Base-by-base conservation (phyloP, 495 filamentous ascomycete genomes). In the Penicillium pulvis region DNA sequence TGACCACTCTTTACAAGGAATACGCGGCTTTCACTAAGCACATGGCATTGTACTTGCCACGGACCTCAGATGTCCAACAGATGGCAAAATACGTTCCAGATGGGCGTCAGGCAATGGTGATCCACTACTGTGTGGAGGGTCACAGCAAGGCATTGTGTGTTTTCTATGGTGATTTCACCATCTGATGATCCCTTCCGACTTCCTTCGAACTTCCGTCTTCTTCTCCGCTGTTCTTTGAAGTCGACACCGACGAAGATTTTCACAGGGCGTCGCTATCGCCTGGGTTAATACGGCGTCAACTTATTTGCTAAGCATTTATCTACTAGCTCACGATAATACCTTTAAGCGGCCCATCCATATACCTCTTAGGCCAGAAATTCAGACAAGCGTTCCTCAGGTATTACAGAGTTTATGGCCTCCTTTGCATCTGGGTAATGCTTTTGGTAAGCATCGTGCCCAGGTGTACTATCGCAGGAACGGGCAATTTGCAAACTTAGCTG, bases 111-210 rank as follows among this genome's bases (percentile, higher is more conserved):
- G 72, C 90, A 8, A 83, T 88, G 19, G 87, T 92, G 26, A 83
- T 90, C 48, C 94, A 98, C 74, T 98, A 98, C 69, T 97, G 92
- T 70, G 87, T 94, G 74, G 80, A 90, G 55, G 90, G 91, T 9
- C 89, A 90, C 4, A 97, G 94, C 71, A 98, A 97, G 75, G 83
- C 81, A n/a, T 55, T 85, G 46, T 85, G 83, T 67, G 73, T 78
- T 14, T 85, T 75, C 56, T 83, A 81, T 53, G 83, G 83, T 3
- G 71, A 73, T 28, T 83, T 81, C 39, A 61, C 73, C 35, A 45
- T 72, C 11, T 53, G 51, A 44, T 52, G n/a, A 45, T 28, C 12
- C 2, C 39, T n/a, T n/a, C n/a, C 16, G 17, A 11, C 3, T 4
- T 24, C 2, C 39, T n/a, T n/a, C n/a, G 39, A 41, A 11, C 3